Conservation (phyloP, 768 basidiomycete species). For the Boletales sp. region DNA sequence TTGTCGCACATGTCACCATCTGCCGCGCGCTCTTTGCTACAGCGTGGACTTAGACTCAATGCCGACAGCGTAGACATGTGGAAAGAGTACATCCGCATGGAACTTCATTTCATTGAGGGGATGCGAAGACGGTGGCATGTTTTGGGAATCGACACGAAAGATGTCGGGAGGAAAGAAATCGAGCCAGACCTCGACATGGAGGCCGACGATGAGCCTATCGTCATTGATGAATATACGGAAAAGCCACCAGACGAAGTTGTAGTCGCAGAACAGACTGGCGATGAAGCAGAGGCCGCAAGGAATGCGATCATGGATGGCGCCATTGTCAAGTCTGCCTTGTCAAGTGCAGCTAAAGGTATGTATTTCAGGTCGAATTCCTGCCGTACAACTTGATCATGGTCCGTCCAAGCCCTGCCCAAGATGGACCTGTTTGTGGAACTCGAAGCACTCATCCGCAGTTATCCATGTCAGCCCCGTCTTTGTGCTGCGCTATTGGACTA, state of each 20-base stretch:
- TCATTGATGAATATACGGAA: constrained; percentile 22
- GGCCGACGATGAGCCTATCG: constrained; percentile 6
- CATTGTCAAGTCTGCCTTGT: constrained; percentile 75
- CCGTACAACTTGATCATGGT: constrained; percentile 8
- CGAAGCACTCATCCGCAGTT: constrained; percentile 39
- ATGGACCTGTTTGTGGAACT: constrained; percentile 40
- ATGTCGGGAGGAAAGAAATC: constrained; percentile 19
- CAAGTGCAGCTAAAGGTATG: constrained; percentile 69
- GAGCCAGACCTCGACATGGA: constrained; percentile 25
- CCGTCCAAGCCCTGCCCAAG: constrained; percentile 37
- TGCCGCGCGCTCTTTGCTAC: constrained; percentile 79
- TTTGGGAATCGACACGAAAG: constrained; percentile 53
- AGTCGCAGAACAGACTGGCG: constrained; percentile 37
- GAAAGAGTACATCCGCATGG: constrained; percentile 89
- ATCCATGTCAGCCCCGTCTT: constrained; percentile 40
- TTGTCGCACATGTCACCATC: constrained; percentile 67
- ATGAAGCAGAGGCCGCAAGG: constrained; percentile 53
- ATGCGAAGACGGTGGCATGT: constrained; percentile 76
- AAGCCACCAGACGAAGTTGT: constrained; percentile 24
- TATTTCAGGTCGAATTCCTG: constrained; percentile 14
- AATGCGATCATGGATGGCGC: constrained; percentile 71
- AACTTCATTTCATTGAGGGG: constrained; percentile 80
- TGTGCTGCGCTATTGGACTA: constrained; percentile 40
- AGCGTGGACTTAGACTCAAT: constrained; percentile 81
- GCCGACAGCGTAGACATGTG: constrained; percentile 72